Base-by-base conservation (phyloP, 2,329 filamentous ascomycete genomes). In the Neonectria ditissima region DNA sequence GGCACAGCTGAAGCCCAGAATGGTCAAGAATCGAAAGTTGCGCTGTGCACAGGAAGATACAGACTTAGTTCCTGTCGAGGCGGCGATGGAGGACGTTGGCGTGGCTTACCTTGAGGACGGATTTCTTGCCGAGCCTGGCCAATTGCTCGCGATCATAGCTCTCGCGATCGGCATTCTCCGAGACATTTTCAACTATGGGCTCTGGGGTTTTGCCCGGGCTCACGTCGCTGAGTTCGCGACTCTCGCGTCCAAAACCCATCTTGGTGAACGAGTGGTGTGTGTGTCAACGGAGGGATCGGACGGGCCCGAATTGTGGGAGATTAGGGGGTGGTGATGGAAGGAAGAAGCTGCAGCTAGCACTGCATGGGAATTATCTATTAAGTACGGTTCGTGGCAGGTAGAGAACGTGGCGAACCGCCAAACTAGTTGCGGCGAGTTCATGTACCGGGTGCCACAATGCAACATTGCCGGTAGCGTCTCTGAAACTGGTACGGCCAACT, bases 1-100 rank as follows among this genome's bases (percentile, higher is more conserved):
- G 6, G 72, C 68, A 13, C 70, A 73, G 44, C 70, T 74, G 11
- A 74, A 74, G 30, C 72, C 70, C 1, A 74, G 45, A 26, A 73
- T 74, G 2, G 72, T 73, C 62, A 68, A 61, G 18, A 69, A 67
- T 5, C 72, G 59, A 52, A 74, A 74, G 55, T 72, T 74, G 30
- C 72, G 57, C 70, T 73, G 7, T 1, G 8, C 1, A 6, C 24
- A 6, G 4, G 4, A 22, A 28, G 11, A 53, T n/a, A n/a, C n/a
- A n/a, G n/a, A n/a, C n/a, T n/a, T n/a, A n/a, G n/a, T 14, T 16
- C 20, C 7, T 14, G 20, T 5, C 62, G 20, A 63, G 63, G 20
- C 8, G 4, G 10, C 16, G 18, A 5, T 2, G 16, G 22, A n/a
- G 11, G 34, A 2, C 34, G 16, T 3, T 22, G 14, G 32, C 22